phyloP scores from a whole-genome alignment of 768 basidiomycete species.

The Paxillus involutus region DNA sequence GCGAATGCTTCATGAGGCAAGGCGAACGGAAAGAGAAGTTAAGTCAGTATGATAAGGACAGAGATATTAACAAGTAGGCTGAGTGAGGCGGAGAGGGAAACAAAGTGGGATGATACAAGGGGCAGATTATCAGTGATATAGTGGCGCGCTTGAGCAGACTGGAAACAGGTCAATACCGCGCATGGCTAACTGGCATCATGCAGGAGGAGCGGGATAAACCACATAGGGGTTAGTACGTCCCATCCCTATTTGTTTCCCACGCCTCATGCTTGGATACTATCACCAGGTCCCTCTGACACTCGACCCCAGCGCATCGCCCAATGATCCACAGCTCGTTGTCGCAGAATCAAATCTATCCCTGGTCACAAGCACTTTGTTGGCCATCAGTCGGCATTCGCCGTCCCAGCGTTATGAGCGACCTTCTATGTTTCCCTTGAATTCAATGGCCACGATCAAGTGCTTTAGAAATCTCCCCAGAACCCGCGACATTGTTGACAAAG shows the following conservation, averaged over 20 bases:
- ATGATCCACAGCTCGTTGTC: too few relatives aligned
- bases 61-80: slow-evolving; percentile 12
- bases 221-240: background rate
- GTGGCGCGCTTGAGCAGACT: slow-evolving; percentile 23
- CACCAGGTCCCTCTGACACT: too few relatives aligned
- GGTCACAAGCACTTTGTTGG: too few relatives aligned
- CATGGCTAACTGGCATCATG: background rate
- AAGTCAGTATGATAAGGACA: slow-evolving; percentile 13
- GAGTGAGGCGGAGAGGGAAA: background rate
- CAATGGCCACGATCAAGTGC: too few relatives aligned
- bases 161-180: slow-evolving; percentile 3
- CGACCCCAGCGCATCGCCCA: too few relatives aligned
- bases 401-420: too few relatives aligned
- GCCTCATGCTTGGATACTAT: too few relatives aligned
- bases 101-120: slow-evolving; percentile 4
- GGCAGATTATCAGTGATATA: background rate
- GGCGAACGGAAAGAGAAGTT: slow-evolving; percentile 19
- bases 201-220: background rate
- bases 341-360: too few relatives aligned
- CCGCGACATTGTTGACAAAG: too few relatives aligned
- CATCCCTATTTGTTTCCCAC: background rate
- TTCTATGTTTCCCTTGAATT: too few relatives aligned
- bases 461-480: too few relatives aligned
- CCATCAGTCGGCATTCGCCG: too few relatives aligned
- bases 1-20: slow-evolving; percentile 38